Base-by-base conservation (phyloP, 306 rosid genomes). In the Delonix regia region DNA sequence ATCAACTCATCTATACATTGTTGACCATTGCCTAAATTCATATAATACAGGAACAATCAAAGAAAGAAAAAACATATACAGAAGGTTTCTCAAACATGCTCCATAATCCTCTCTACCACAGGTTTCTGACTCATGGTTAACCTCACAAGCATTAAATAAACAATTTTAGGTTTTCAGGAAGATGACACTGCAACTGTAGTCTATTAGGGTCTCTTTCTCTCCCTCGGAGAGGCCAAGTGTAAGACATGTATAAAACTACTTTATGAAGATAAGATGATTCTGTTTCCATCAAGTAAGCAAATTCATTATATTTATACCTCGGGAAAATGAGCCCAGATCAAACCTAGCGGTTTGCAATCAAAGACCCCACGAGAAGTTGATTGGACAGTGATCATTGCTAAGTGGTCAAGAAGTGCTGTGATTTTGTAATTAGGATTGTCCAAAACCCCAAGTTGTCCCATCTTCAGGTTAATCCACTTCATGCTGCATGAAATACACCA, bases 341-440 rank as follows among this genome's bases (percentile, higher is more conserved):
- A 80, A 85, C 97, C 98, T 24, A 95, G 94, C 28, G 99, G 99
- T 81, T 95, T 93, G 93, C 99, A 95, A 80, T 93, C 99, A 51
- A 95, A 95, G 86, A 89, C 86, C 44, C 99, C 94, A 18, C 97
- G 96, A 57, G 89, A 75, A 73, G 90, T 59, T 7, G 96, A 85
- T 61, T 95, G 97, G 60, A 93, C 98, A 15, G 99, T 95, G 75
- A 95, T 95, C 99, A 95, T 95, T 63, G 93, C 97, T 65, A 91
- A 11, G 87, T 93, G 97, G 76, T 95, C 99, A 71, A 95, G 86
- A 82, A 89, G 96, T 39, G 98, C 97, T 4, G 96, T 89, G 89
- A 95, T 86, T 88, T 91, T 95, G 90, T 91, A 95, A 88, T 91
- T 91, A 42, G 99, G 98, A 88, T 93, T 93, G 77, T 78, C 87